Base-by-base conservation (phyloP, 1,139 yeast species). In the Meyerozyma athensensis region DNA sequence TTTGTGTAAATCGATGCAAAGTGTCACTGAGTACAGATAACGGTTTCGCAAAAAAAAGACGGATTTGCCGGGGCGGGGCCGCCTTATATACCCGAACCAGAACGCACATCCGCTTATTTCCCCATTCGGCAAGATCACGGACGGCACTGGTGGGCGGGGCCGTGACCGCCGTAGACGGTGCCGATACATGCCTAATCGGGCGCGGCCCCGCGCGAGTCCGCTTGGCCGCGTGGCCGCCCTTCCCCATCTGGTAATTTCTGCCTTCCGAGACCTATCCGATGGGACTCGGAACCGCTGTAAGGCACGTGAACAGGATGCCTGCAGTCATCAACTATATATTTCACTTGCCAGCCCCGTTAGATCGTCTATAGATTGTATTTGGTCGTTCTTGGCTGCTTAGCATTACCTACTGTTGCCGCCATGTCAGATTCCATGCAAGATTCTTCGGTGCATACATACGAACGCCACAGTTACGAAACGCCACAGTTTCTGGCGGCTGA, bases 381-480 rank as follows among this genome's bases (percentile, higher is more conserved):
- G n/a, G n/a, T n/a, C n/a, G n/a, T n/a, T n/a, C n/a, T n/a, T n/a
- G n/a, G n/a, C n/a, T n/a, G n/a, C n/a, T n/a, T n/a, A n/a, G n/a
- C n/a, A n/a, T n/a, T n/a, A n/a, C n/a, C n/a, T n/a, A n/a, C n/a
- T n/a, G n/a, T n/a, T n/a, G n/a, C n/a, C n/a, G n/a, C n/a, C n/a
- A n/a, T n/a, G n/a, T n/a, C n/a, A n/a, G n/a, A n/a, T n/a, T n/a
- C n/a, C n/a, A n/a, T n/a, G n/a, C n/a, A n/a, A n/a, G n/a, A n/a
- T n/a, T n/a, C n/a, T 23, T 23, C 5, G 5, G 10, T 9, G 10
- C 13, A 6, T 6, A 24, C 13, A 17, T 24, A 14, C 16, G 28
- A 16, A 12, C 7, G 32, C 32, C 32, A 28, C 32, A 28, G 20
- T 28, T 28, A 10, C 10, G 24, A 31, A 13, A 31, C 34, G 24